Evolutionary conservation across 306 rosid genomes (phyloP).

Genomic region (Prunus fruticosa): DNA sequence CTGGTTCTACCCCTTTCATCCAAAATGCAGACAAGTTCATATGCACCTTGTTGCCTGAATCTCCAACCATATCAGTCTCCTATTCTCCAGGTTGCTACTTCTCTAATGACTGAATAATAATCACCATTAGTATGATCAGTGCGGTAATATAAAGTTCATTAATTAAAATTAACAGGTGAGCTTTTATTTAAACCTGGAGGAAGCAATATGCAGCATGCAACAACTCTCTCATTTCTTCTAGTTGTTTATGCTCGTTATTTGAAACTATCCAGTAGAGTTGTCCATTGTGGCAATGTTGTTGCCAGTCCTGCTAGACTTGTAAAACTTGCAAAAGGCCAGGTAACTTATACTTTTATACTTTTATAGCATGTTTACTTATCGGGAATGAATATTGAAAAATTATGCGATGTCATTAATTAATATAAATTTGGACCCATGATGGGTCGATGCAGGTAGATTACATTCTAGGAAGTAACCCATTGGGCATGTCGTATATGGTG

Average conservation of each 20-base stretch:
- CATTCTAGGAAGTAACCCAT: conserved; percentile 55
- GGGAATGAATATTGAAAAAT: not conserved
- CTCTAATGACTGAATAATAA: not conserved
- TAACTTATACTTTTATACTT: not conserved
- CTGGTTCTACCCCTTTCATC: conserved; percentile 4
- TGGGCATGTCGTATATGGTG: conserved; percentile 64
- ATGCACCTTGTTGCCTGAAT: conserved; percentile 23
- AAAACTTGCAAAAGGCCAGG: conserved; percentile 21
- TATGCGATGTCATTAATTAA: not conserved
- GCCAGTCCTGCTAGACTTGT: conserved; percentile 13
- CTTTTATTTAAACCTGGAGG: conserved; percentile 29
- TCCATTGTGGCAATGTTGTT: conserved; percentile 11
- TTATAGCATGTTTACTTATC: too few relatives aligned
- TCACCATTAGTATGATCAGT: not conserved
- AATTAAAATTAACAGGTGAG: conserved; percentile 10
- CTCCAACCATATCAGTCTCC: conserved; percentile 21
- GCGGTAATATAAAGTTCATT: not conserved
- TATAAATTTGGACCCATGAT: not conserved
- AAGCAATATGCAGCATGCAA: conserved; percentile 29
- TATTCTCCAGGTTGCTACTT: conserved; percentile 19
- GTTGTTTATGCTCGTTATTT: conserved; percentile 14
- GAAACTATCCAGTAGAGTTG: conserved; percentile 8
- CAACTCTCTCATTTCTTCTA: conserved; percentile 27
- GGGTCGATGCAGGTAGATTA: conserved; percentile 51
- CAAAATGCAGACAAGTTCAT: conserved; percentile 18